Base-by-base conservation (phyloP, 2,329 filamentous ascomycete species). In the Torrubiella hemipterigena region DNA sequence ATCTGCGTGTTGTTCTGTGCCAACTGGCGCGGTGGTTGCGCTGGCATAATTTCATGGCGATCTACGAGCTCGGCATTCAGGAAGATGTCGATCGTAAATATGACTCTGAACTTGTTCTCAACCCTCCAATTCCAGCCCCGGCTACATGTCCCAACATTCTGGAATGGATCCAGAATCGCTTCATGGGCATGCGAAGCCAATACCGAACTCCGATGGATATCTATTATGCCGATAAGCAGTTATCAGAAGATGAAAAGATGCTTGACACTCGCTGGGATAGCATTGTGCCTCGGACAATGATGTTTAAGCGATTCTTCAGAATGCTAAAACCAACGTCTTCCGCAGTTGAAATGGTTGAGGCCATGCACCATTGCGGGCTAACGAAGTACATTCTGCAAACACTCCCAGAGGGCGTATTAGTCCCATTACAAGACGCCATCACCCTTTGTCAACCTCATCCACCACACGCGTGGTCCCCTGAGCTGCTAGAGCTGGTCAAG, bases 11-110 rank as follows among this genome's bases (percentile, higher is more conserved):
- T 12, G 54, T 95, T 3, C 59, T 96, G 26, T 77, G 79, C 27
- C 89, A 95, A 49, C 65, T 98, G 34, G 74, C 80, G 2, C 63
- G 69, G 32, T 96, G 89, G 87, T 62, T 98, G 16, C 72, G 73
- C 7, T 94, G 89, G 71, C 41, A 54, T 7, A 48, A 53, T 28
- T 71, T 71, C 46, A 52, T 54, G 3, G 50, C 54, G 6, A 35
- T 59, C 12, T 73, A 75, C 34, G 64, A 68, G 28, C 44, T 73
- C 1, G 68, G 69, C 5, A 58, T 73, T 37, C 65, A 72, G 31
- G 53, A 65, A 29, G 62, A 68, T 3, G 38, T 62, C 5, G 53
- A 61, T 20, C 42, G 44, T 1, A 42, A 46, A 7, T 47, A 59
- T 32, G 59, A 65, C 27, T 38, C 51, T 14, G 22, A 6, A 12